These are phyloP conservation scores for Fusarium clavum DNA, from an alignment of 2,329 filamentous ascomycete genomes.

Conservation along the genomic window DNA sequence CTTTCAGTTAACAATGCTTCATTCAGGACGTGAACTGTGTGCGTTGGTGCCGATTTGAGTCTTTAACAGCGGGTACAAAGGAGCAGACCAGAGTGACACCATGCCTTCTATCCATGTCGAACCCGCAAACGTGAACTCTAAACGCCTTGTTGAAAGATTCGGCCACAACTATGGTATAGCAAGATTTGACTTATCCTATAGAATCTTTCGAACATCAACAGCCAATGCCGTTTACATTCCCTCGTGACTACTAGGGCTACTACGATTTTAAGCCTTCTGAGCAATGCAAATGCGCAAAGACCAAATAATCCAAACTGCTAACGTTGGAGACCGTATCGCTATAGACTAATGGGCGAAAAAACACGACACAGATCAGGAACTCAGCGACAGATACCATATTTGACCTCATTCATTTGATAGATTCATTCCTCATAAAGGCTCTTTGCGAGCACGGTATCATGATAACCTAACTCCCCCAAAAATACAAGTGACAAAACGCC, in stretches of 20 bases:
- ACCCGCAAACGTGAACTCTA: not conserved
- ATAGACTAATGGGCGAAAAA: not conserved
- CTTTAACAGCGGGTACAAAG: not conserved
- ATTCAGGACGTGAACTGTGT: too few species aligned
- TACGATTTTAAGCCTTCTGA: not conserved
- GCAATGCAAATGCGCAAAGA: not conserved
- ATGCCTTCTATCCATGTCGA: not conserved
- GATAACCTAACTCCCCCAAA: not conserved
- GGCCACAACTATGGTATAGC: not conserved
- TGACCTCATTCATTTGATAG: not conserved
- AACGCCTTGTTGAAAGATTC: not conserved
- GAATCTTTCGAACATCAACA: not conserved
- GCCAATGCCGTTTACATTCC: not conserved
- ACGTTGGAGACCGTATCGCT: not conserved
- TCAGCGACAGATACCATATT: not conserved
- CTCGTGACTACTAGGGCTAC: not conserved
- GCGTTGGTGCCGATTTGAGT: too few species aligned
- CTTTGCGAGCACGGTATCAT: conserved; percentile 29
- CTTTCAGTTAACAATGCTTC: not conserved
- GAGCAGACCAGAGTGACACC: not conserved
- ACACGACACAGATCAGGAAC: not conserved
- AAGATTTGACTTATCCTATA: not conserved
- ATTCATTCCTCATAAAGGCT: conserved; percentile 38
- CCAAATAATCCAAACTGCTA: not conserved
- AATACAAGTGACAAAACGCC: conserved; percentile 10